phyloP scores from a whole-genome alignment of 345 rosid genomes.

The Brassica juncea region DNA sequence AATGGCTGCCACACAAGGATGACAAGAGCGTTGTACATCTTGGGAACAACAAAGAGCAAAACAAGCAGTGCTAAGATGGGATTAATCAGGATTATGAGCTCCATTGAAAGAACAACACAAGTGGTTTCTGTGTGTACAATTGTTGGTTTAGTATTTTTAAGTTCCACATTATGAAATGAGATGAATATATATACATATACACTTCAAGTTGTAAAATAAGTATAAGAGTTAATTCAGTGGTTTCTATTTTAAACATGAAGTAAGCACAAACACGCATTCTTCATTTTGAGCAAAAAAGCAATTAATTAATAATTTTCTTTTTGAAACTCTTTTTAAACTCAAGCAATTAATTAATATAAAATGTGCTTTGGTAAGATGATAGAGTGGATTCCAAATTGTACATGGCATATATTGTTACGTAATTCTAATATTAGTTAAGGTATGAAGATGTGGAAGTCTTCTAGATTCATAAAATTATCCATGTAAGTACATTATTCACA shows the following conservation, averaged over 20 bases:
- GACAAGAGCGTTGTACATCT: not conserved
- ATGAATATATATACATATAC: not conserved
- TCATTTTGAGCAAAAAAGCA: not conserved
- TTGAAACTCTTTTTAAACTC: too few species aligned
- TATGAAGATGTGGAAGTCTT: not conserved
- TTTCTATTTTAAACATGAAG: not conserved
- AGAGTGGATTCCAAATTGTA: not conserved
- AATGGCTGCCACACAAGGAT: constrained; percentile 34
- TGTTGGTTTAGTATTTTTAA: not conserved
- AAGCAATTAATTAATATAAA: not conserved
- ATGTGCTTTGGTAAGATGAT: not conserved
- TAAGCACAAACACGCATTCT: not conserved
- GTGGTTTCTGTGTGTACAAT: not conserved
- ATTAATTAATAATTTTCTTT: not conserved
- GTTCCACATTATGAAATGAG: not conserved
- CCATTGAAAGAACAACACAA: constrained; percentile 9
- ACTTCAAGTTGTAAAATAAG: not conserved
- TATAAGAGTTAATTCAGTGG: not conserved
- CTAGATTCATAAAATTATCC: not conserved
- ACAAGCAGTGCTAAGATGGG: constrained; percentile 1
- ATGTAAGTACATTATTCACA: not conserved
- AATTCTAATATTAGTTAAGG: not conserved
- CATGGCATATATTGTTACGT: not conserved
- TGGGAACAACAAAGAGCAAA: not conserved
- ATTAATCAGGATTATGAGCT: not conserved